Evolutionary conservation across 2,329 filamentous ascomycete species (phyloP).

Genomic region (Tolypocladium endophyticum): DNA sequence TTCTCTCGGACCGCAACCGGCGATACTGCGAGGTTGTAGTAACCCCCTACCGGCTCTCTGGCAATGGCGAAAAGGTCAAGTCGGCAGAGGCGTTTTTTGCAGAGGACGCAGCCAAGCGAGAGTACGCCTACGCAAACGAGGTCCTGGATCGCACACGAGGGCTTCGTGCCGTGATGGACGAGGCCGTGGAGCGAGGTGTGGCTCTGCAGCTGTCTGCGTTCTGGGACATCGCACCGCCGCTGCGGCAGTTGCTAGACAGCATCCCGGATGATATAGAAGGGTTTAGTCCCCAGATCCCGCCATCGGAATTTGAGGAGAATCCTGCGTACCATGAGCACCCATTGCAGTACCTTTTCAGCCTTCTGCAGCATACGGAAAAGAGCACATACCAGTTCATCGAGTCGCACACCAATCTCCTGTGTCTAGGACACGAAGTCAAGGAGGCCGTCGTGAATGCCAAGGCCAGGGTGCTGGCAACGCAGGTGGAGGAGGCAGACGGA

Average conservation of each 20-base stretch:
- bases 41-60: conserved; percentile 64
- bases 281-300: conserved; percentile 69
- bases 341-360: conserved; percentile 78
- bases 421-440: conserved; percentile 82
- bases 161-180: conserved; percentile 70
- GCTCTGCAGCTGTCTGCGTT: conserved; percentile 89
- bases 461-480: conserved; percentile 55
- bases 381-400: conserved; percentile 96
- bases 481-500: conserved; percentile 35
- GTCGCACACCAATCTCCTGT: conserved; percentile 82
- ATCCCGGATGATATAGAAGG: conserved; percentile 50
- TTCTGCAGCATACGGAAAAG: conserved; percentile 81
- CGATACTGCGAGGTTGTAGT: conserved; percentile 79
- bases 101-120: conserved; percentile 64
- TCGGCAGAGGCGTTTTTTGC: conserved; percentile 75
- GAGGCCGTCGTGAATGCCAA: conserved; percentile 64
- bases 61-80: conserved; percentile 67
- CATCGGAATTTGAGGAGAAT: conserved; percentile 74
- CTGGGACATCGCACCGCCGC: conserved; percentile 89
- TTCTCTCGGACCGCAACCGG: conserved; percentile 76
- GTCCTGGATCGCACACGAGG: conserved; percentile 62
- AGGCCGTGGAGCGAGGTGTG: conserved; percentile 77
- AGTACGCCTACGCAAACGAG: conserved; percentile 59
- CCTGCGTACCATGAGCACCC: conserved; percentile 71
- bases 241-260: conserved; percentile 68